A percentile compares a stretch with the other conserved stretches of the same genome.
Conservation (phyloP, 2,329 filamentous ascomycete species). For the Botrytis byssoidea region DNA sequence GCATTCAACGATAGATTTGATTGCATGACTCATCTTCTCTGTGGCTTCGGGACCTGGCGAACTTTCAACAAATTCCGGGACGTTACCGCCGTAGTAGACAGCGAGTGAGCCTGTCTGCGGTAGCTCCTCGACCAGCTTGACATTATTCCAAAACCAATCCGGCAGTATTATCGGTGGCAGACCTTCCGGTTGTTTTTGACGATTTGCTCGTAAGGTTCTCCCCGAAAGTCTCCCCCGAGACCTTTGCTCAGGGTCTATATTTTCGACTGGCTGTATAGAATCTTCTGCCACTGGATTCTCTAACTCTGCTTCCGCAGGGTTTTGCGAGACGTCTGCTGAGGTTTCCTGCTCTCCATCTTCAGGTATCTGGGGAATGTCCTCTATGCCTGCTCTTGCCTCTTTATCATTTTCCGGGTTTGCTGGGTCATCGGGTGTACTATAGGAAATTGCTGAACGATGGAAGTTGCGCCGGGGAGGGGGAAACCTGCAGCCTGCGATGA, state of each 20-base stretch:
- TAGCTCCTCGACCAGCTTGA: conserved; percentile 39
- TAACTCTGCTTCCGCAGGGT: not conserved
- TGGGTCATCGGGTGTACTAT: conserved; percentile 32
- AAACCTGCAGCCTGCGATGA: conserved; percentile 35
- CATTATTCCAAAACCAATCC: conserved; percentile 55
- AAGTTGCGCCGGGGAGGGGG: conserved; percentile 35
- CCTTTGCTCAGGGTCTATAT: conserved; percentile 19
- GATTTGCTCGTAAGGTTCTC: conserved; percentile 27
- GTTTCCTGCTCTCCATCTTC: not conserved
- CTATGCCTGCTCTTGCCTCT: conserved; percentile 23
- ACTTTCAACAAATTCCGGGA: conserved; percentile 1
- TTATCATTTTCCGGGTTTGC: conserved; percentile 8
- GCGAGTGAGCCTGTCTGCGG: conserved; percentile 27
- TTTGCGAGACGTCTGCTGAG: conserved; percentile 2
- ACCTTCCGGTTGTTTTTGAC: conserved; percentile 33
- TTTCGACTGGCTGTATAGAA: conserved; percentile 17
- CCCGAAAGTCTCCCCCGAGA: conserved; percentile 25
- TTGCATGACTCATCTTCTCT: conserved; percentile 15
- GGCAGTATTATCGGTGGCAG: conserved; percentile 56
- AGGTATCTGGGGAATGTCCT: conserved; percentile 1
- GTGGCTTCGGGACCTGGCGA: not conserved
- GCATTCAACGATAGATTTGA: conserved; percentile 23
- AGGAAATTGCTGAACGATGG: conserved; percentile 34
- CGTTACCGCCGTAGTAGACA: conserved; percentile 22
- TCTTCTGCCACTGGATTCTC: conserved; percentile 14